Evolutionary conservation across 768 basidiomycete species (phyloP), one percentile per base, ranked within the genome.

Genomic region (Pseudohyphozyma bogoriensis): DNA sequence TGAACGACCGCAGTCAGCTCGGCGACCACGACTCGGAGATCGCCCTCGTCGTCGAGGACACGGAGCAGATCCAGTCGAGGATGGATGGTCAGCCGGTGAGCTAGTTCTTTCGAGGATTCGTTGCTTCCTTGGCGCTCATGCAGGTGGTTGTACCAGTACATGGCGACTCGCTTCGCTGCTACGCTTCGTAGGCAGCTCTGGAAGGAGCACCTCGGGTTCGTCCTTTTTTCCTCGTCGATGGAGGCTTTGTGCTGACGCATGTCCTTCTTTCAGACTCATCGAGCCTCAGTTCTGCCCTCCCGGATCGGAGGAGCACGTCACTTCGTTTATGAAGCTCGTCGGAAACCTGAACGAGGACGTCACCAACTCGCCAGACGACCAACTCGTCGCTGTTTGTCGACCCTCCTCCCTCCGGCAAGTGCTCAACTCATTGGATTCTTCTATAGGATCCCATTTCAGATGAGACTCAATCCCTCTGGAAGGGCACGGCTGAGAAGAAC

Each of bases 11-110:
- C 18, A 85, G 83, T 56, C 87, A 89, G 74, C 85, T 80, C 79
- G 92, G 92, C 29, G 86, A 93, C 65, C 89, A 89, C 36, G 90
- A 93, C 32, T 31, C 32, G 49, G 95, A 97, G 75, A 93, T 96
- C 64, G 88, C 87, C 10, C 75, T 95, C 11, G 83, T 96, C 24
- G 85, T 95, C 33, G 92, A 97, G 73, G 93, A 99, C 69, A 75
- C 79, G 0, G 88, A 93, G 52, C 77, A 82, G 76, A 77, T 99
- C 42, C 77, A 79, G 31, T 80, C 83, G 5, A 79, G 72, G 20
- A 93, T 95, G 90, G 77, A 89, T 67, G 89, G 90, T 3, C 72
- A 80, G 64, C 79, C 79, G 13, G 72, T 72, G 42, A 42, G 72
- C 35, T 56, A 20, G 29, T n/a, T 36, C 59, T 3, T 55, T 0